A percentile compares a stretch with the other conserved stretches of the same genome.
phyloP scores from a whole-genome alignment of 768 basidiomycete species.

The Baorangia bicolor region DNA sequence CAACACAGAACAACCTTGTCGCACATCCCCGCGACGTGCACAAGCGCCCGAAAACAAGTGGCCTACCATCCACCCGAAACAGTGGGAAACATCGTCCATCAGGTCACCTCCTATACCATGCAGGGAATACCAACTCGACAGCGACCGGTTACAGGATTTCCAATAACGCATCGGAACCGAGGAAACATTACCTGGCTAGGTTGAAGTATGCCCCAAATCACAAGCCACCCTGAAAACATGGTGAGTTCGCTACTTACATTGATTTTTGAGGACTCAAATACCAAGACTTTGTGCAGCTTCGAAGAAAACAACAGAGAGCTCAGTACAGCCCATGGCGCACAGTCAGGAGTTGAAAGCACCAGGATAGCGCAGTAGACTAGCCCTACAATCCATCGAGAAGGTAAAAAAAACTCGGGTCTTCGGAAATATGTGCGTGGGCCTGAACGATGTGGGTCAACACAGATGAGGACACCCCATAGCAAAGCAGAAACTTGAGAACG shows the following conservation, averaged over 20 bases:
- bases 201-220: slow-evolving; percentile 20
- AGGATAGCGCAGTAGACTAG: slow-evolving; percentile 39
- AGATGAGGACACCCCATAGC: slow-evolving; percentile 1
- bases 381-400: slow-evolving; percentile 31
- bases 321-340: slow-evolving; percentile 51
- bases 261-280: slow-evolving; percentile 50
- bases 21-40: no score
- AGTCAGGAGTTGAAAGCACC: slow-evolving; percentile 52
- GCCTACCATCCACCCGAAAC: no score
- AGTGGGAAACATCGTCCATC: no score
- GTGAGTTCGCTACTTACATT: slow-evolving; percentile 49
- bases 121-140: no score
- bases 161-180: slow-evolving; percentile 28
- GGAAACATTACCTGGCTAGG: slow-evolving; percentile 38
- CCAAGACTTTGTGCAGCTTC: slow-evolving; percentile 19
- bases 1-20: no score
- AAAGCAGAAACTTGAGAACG: slow-evolving; percentile 21
- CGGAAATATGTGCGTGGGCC: slow-evolving; percentile 42
- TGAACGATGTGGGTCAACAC: slow-evolving; percentile 27
- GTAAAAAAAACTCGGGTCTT: slow-evolving; percentile 45
- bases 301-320: slow-evolving; percentile 18
- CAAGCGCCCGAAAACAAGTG: no score
- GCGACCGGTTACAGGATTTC: slow-evolving; percentile 19
- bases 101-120: no score
- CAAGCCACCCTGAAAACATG: slow-evolving; percentile 49